A percentile compares a stretch with the other conserved stretches of the same genome.
These are phyloP conservation scores for Capsicum baccatum DNA, from an alignment of 257 asterid genomes.

Conservation along the genomic window DNA sequence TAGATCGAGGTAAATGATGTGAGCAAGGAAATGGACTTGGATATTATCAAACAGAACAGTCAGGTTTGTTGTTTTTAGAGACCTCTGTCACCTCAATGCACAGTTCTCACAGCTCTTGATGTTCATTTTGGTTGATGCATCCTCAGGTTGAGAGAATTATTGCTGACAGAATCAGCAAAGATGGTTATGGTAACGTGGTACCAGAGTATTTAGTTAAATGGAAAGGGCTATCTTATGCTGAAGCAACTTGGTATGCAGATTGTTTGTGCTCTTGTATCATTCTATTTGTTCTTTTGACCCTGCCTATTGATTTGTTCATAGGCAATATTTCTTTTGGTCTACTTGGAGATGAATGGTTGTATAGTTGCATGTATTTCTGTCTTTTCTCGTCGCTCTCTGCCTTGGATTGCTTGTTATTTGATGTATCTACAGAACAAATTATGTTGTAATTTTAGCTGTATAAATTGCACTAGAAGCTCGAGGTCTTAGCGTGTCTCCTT, in stretches of 20 bases:
- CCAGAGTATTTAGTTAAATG: slow-evolving; percentile 98
- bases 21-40: slow-evolving; percentile 99
- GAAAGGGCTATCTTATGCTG: slow-evolving; percentile 98
- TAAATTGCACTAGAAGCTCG: slow-evolving; percentile 23
- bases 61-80: slow-evolving; percentile 57
- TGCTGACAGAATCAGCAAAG: slow-evolving; percentile 81
- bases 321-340: slow-evolving; percentile 10
- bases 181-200: slow-evolving; percentile 72
- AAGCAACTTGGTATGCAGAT: slow-evolving; percentile 83
- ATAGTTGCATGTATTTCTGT: neutral
- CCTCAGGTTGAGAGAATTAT: slow-evolving; percentile 93
- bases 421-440: slow-evolving; percentile 1
- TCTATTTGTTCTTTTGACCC: slow-evolving; percentile 13
- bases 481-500: slow-evolving; percentile 31
- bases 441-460: slow-evolving; percentile 18
- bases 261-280: slow-evolving; percentile 17
- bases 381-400: neutral
- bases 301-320: neutral
- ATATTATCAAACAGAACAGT: slow-evolving; percentile 89
- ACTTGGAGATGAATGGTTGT: neutral
- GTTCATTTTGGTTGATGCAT: slow-evolving; percentile 37
- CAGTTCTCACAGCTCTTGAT: slow-evolving; percentile 16
- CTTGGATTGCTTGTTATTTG: neutral
- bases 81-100: slow-evolving; percentile 24
- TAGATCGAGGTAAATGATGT: slow-evolving; percentile 99